phyloP scores from a whole-genome alignment of 805 yeast species.

The Schizosaccharomyces cryophilus region DNA sequence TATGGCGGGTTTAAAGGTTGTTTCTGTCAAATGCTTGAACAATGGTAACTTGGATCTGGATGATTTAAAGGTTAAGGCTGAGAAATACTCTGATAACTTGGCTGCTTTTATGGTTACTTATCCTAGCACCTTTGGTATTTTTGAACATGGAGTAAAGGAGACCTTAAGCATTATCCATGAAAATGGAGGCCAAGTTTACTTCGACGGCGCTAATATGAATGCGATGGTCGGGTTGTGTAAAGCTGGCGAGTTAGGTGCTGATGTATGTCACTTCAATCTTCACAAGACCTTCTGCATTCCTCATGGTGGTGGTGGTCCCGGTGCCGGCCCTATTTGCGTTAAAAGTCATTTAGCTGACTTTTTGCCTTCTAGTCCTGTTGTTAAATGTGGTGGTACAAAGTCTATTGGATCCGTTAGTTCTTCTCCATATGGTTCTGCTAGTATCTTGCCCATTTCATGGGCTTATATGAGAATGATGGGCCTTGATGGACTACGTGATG shows the following conservation, averaged over 20 bases:
- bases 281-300: constrained; percentile 96
- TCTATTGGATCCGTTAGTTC: constrained; percentile 62
- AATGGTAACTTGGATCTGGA: constrained; percentile 69
- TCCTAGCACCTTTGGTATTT: constrained; percentile 90
- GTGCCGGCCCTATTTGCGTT: constrained; percentile 95
- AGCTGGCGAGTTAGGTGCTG: constrained; percentile 95
- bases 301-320: constrained; percentile 99
- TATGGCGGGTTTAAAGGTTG: constrained; percentile 86
- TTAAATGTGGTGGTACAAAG: constrained; percentile 24
- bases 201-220: constrained; percentile 96
- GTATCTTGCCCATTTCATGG: constrained; percentile 79
- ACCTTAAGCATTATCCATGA: constrained; percentile 71
- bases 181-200: constrained; percentile 81
- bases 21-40: constrained; percentile 63
- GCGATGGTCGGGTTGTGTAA: constrained; percentile 95
- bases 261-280: constrained; percentile 86
- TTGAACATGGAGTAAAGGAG: constrained; percentile 68
- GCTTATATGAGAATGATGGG: constrained; percentile 91
- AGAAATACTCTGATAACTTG: constrained; percentile 36
- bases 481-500: constrained; percentile 51
- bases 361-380: constrained; percentile 55
- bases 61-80: constrained; percentile 53
- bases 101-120: constrained; percentile 93
- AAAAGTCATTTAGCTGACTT: constrained; percentile 53
- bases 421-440: constrained; percentile 90